Percentiles rank a stretch among this genome's conserved stretches.
Conservation (phyloP, 805 yeast genomes). For the Lipomyces starkeyi region DNA sequence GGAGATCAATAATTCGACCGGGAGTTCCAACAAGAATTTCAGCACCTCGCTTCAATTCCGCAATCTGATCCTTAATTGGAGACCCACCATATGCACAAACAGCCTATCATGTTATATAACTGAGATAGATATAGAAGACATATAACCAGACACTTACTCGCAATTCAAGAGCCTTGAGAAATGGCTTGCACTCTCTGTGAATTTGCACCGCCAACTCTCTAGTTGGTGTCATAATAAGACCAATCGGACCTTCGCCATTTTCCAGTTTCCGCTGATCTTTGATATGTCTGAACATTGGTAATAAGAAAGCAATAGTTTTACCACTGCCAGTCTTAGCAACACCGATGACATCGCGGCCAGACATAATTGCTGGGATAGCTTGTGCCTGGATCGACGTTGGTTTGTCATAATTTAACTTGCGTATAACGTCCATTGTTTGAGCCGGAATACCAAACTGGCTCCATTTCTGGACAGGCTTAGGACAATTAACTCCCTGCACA, state of each 20-base stretch:
- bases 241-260: constrained; percentile 71
- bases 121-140: background rate
- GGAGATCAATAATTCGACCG: constrained; percentile 86
- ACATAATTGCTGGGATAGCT: constrained; percentile 87
- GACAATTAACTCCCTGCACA: constrained; percentile 57
- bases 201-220: constrained; percentile 91
- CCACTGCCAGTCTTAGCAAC: constrained; percentile 98
- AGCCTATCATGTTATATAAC: constrained; percentile 44
- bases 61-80: constrained; percentile 79
- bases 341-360: constrained; percentile 88
- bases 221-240: constrained; percentile 84
- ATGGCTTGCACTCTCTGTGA: constrained; percentile 64
- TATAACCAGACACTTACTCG: constrained; percentile 36
- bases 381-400: constrained; percentile 94
- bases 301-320: constrained; percentile 83
- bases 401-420: constrained; percentile 55
- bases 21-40: constrained; percentile 93
- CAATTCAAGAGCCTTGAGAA: constrained; percentile 58
- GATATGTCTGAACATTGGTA: constrained; percentile 86
- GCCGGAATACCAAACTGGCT: constrained; percentile 78
- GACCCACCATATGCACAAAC: constrained; percentile 93
- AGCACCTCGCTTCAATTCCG: constrained; percentile 75
- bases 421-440: constrained; percentile 59
- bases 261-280: constrained; percentile 66
- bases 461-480: constrained; percentile 77